These are phyloP conservation scores for Graphiopsis chlorocephala DNA, from an alignment of 2,329 filamentous ascomycete species.

Conservation along the genomic window DNA sequence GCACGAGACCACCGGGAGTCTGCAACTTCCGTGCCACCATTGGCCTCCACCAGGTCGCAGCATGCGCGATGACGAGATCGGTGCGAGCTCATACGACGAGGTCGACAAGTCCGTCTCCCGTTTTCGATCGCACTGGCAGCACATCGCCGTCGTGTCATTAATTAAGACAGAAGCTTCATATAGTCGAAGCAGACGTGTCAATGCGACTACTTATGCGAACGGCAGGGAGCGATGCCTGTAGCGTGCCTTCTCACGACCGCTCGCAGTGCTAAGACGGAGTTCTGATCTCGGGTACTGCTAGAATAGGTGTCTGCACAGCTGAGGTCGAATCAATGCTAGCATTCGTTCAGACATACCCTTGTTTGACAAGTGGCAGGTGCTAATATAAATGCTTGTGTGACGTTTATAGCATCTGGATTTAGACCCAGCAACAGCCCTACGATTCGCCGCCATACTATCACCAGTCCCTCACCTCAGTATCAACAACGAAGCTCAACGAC, in stretches of 20 bases:
- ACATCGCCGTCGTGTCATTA: not conserved
- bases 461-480: not conserved
- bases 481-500: not conserved
- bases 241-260: not conserved
- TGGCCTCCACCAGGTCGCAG: not conserved
- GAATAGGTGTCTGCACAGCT: not conserved
- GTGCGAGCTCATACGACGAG: not conserved
- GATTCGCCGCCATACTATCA: not conserved
- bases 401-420: not conserved
- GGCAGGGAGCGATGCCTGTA: not conserved
- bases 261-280: not conserved
- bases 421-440: not conserved
- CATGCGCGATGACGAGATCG: not conserved
- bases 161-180: not conserved
- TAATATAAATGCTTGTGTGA: not conserved
- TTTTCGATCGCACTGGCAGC: not conserved
- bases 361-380: not conserved
- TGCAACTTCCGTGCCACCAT: not conserved
- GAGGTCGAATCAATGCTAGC: not conserved
- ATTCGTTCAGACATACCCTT: not conserved
- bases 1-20: not conserved
- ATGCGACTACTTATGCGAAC: not conserved
- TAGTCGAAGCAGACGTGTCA: not conserved
- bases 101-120: not conserved
- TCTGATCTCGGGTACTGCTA: not conserved